These are phyloP conservation scores for Austroboletus eburneus DNA, from an alignment of 768 basidiomycete genomes.

Conservation along the genomic window DNA sequence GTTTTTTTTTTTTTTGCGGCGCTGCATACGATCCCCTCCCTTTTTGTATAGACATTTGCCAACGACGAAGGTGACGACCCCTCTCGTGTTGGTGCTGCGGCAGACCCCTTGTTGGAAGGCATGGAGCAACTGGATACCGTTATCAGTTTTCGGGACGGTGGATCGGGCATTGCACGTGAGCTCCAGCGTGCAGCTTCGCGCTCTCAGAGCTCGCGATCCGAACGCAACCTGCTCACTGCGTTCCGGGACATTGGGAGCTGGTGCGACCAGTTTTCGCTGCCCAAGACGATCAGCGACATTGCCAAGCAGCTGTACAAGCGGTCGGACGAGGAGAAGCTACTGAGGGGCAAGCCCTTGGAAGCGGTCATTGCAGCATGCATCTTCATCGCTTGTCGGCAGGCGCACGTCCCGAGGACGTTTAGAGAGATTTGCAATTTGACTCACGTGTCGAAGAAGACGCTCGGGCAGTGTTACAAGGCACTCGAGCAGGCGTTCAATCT, in stretches of 20 bases:
- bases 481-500: slow-evolving; percentile 87
- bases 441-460: slow-evolving; percentile 89
- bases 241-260: slow-evolving; percentile 90
- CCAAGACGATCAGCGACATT: slow-evolving; percentile 90
- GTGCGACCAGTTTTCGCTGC: slow-evolving; percentile 94
- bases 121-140: slow-evolving; percentile 93
- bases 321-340: slow-evolving; percentile 90
- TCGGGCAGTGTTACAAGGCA: slow-evolving; percentile 91
- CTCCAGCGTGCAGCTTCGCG: slow-evolving; percentile 90
- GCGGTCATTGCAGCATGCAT: slow-evolving; percentile 97
- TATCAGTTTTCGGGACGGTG: slow-evolving; percentile 94
- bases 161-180: slow-evolving; percentile 86
- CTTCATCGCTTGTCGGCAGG: slow-evolving; percentile 95
- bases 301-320: slow-evolving; percentile 98
- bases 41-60: slow-evolving; percentile 81
- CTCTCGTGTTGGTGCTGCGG: slow-evolving; percentile 97
- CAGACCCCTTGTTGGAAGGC: slow-evolving; percentile 90
- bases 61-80: slow-evolving; percentile 99
- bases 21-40: slow-evolving; percentile 19
- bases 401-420: slow-evolving; percentile 93
- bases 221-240: slow-evolving; percentile 81
- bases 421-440: slow-evolving; percentile 93
- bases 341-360: slow-evolving; percentile 87
- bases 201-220: slow-evolving; percentile 70
- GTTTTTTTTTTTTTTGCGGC: slow-evolving; percentile 9